These are phyloP conservation scores for Ascochyta rabiei DNA, from an alignment of 2,329 filamentous ascomycete species.

Conservation along the genomic window DNA sequence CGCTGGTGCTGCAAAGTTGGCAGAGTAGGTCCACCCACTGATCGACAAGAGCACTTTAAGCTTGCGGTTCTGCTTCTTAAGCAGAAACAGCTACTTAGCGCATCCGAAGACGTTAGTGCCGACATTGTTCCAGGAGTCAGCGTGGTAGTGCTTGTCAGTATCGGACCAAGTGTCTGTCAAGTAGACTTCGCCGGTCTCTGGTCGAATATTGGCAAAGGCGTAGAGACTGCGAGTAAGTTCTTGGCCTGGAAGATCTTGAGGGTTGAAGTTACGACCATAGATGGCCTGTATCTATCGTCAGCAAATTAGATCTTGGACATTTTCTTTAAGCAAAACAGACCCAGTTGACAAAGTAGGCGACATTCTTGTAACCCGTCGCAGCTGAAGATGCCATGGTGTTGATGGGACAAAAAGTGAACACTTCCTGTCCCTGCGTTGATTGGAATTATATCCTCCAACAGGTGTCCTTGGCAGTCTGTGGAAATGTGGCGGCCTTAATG, in stretches of 20 bases:
- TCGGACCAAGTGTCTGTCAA: constrained; percentile 45
- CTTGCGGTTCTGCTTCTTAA: constrained; percentile 46
- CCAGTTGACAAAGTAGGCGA: constrained; percentile 48
- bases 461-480: constrained; percentile 32
- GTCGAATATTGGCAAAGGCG: constrained; percentile 46
- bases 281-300: constrained; percentile 35
- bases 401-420: no score
- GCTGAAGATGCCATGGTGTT: constrained; percentile 8
- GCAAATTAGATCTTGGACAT: constrained; percentile 1
- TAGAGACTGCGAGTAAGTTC: constrained; percentile 47
- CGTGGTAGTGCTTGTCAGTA: constrained; percentile 44
- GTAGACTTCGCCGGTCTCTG: constrained; percentile 45
- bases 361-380: constrained; percentile 39
- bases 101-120: constrained; percentile 48
- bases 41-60: constrained; percentile 46
- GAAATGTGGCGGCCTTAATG: neutral
- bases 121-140: constrained; percentile 48
- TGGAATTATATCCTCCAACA: no score
- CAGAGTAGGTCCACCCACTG: constrained; percentile 47
- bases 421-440: no score
- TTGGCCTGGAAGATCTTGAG: constrained; percentile 39
- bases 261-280: constrained; percentile 44
- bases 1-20: constrained; percentile 41
- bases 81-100: constrained; percentile 43
- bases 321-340: constrained; percentile 20